Evolutionary conservation across 257 asterid species (phyloP).

Genomic region (Echites panduratus): DNA sequence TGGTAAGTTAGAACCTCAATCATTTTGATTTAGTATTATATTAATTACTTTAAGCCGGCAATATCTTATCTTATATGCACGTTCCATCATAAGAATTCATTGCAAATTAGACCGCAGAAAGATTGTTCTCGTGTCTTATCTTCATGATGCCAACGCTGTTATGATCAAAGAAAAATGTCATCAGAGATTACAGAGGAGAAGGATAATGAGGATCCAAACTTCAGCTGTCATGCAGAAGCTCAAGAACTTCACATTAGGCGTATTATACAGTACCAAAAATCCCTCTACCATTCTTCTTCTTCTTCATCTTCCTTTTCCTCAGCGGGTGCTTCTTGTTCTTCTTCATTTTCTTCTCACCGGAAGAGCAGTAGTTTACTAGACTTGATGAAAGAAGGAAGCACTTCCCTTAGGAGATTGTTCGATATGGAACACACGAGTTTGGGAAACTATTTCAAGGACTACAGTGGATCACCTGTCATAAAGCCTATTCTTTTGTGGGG

Average conservation of each 20-base stretch:
- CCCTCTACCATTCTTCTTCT: slow-evolving; percentile 31
- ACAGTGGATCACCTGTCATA: slow-evolving; percentile 52
- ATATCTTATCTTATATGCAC: neutral
- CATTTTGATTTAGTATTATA: too few relatives aligned
- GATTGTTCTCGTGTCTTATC: neutral
- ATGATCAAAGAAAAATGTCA: slow-evolving; percentile 27
- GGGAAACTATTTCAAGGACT: slow-evolving; percentile 44
- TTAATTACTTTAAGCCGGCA: neutral
- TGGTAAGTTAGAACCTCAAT: too few relatives aligned
- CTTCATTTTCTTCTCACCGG: slow-evolving; percentile 27
- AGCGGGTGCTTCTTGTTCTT: slow-evolving; percentile 19
- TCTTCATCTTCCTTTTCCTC: slow-evolving; percentile 32
- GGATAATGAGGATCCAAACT: slow-evolving; percentile 25
- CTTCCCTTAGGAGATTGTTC: slow-evolving; percentile 57
- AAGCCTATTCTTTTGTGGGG: slow-evolving; percentile 40
- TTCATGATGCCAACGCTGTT: neutral
- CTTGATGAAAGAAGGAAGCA: slow-evolving; percentile 63
- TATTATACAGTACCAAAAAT: slow-evolving; percentile 53
- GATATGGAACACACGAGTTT: slow-evolving; percentile 72
- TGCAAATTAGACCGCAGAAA: too few relatives aligned
- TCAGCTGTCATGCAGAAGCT: slow-evolving; percentile 29
- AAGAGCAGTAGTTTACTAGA: slow-evolving; percentile 41
- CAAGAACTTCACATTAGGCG: slow-evolving; percentile 34
- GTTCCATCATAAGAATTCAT: neutral
- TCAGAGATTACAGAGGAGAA: slow-evolving; percentile 45